These are phyloP conservation scores for Claviceps sp. DNA, from an alignment of 2,329 filamentous ascomycete species.

Conservation along the genomic window DNA sequence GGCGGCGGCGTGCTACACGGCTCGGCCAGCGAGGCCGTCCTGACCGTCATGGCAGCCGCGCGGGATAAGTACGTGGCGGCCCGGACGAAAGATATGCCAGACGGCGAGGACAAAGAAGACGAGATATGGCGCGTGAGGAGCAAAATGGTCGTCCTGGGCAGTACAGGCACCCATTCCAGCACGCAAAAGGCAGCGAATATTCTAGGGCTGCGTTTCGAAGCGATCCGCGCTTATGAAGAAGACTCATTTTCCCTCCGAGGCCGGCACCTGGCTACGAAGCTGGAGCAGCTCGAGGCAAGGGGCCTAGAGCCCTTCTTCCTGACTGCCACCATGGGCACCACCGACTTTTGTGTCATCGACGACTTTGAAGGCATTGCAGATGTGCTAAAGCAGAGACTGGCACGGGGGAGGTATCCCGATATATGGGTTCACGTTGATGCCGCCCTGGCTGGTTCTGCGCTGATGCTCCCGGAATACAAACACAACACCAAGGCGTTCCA, in stretches of 20 bases:
- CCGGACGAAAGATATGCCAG: constrained; percentile 35
- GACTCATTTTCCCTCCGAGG: constrained; percentile 61
- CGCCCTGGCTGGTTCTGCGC: constrained; percentile 77
- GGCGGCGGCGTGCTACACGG: constrained; percentile 94
- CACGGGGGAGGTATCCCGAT: constrained; percentile 25
- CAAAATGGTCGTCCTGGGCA: constrained; percentile 63
- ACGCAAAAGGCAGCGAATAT: constrained; percentile 82
- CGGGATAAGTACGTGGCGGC: constrained; percentile 63
- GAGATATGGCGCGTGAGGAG: constrained; percentile 43
- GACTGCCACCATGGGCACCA: constrained; percentile 73
- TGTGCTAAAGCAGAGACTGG: constrained; percentile 20
- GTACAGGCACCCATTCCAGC: constrained; percentile 66
- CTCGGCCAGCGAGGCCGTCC: constrained; percentile 73
- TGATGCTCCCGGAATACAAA: constrained; percentile 71
- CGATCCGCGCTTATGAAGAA: constrained; percentile 47
- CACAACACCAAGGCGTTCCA: constrained; percentile 48
- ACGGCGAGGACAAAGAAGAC: constrained; percentile 53
- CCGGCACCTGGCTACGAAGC: constrained; percentile 40
- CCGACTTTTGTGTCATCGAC: constrained; percentile 77
- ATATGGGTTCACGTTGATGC: constrained; percentile 93
- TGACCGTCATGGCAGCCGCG: constrained; percentile 78
- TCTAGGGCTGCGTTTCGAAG: constrained; percentile 67
- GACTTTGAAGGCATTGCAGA: constrained; percentile 57
- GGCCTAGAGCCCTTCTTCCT: constrained; percentile 78
- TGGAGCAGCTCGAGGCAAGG: constrained; percentile 51